Base-by-base conservation (phyloP, 768 basidiomycete genomes). In the Rhizopogon vulgaris region DNA sequence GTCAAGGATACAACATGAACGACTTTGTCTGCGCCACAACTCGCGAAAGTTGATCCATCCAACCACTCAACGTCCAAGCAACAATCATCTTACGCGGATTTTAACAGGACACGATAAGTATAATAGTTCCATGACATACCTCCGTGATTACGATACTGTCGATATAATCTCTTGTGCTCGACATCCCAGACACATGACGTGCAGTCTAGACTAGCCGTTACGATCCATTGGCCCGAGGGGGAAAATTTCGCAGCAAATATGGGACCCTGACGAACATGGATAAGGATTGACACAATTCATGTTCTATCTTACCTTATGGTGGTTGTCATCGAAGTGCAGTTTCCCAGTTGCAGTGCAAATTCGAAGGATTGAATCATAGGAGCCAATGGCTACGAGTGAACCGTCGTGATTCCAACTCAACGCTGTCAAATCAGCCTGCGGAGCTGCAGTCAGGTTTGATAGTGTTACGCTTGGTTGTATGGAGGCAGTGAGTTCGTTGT, bases 21-120 rank as follows among this genome's bases (percentile, higher is more conserved):
- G 18, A 74, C 63, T 37, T 73, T 71, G 64, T 91, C 88, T 15
- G 86, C 84, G 37, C 88, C 86, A 59, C 84, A 84, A 46, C 80
- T 87, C 25, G 79, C 85, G 58, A 90, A 91, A 3, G 76, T 78
- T 18, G 77, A 74, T 15, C 87, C 82, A 49, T 80, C 78, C 15
- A 91, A 57, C 90, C 90, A 92, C 51, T 87, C 88, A 10, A 87
- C 77, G 60, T 92, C 90, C 60, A 92, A 66, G 65, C 88, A 90
- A 60, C 86, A 87, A 63, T 83, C 87, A 85, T 64, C 59, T 55
- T 58, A 37, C 58, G 24, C 47, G 6, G 39, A 14, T 49, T 22
- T 50, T 34, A 49, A 57, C 49, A 60, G 47, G 32, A 25, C 39
- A 34, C 18, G 46, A 37, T 12, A 6, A 18, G 12, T 6, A 32